Percentiles rank a stretch among this genome's conserved stretches.
Evolutionary conservation across 106 monocot species (phyloP).

Genomic region (Acorus gramineus): DNA sequence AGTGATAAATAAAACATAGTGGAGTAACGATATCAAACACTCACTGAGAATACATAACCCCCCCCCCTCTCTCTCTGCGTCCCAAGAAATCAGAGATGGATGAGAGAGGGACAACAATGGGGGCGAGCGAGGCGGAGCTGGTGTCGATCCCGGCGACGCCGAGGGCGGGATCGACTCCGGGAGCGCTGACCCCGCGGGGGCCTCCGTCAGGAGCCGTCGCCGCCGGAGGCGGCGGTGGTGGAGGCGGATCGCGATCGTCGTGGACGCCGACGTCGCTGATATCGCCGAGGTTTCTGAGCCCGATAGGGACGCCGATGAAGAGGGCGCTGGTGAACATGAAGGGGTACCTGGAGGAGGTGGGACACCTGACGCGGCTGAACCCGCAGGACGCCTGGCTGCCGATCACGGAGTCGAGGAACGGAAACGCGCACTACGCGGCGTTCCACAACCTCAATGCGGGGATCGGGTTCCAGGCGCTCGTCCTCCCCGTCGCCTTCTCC

Average conservation of each 20-base stretch:
- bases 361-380: conserved; percentile 89
- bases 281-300: conserved; percentile 53
- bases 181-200: conserved; percentile 34
- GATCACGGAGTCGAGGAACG: conserved; percentile 84
- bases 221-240: neutral
- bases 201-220: conserved; percentile 10
- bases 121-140: conserved; percentile 48
- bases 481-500: conserved; percentile 85
- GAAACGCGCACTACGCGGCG: conserved; percentile 89
- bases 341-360: conserved; percentile 89
- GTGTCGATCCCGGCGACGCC: conserved; percentile 93
- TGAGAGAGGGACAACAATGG: conserved; percentile 4
- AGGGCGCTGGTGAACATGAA: conserved; percentile 58
- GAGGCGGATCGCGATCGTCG: conserved; percentile 24
- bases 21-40: too few species aligned
- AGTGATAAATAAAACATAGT: too few species aligned
- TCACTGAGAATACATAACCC: too few species aligned
- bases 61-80: too few species aligned
- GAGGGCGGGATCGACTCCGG: conserved; percentile 38
- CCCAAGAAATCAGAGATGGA: conserved; percentile 1
- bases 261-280: conserved; percentile 38
- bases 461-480: conserved; percentile 87
- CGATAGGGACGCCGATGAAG: conserved; percentile 64
- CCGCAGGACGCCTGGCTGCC: conserved; percentile 98
- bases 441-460: conserved; percentile 93